Evolutionary conservation across 257 asterid genomes (phyloP).

Genomic region (Leonotis leonurus): DNA sequence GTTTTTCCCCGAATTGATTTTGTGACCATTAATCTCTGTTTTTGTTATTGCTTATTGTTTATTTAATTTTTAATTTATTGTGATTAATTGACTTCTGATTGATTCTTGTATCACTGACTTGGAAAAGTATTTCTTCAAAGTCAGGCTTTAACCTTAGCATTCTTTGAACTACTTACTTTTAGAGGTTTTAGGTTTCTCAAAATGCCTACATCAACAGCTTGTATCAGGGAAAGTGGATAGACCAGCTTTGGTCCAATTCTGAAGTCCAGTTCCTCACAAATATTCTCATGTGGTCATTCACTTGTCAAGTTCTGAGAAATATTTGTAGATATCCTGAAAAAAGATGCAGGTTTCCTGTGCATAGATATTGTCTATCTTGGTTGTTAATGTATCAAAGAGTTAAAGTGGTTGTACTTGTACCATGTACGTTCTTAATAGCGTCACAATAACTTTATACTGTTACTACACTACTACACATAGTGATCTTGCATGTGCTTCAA

Average conservation of each 20-base stretch:
- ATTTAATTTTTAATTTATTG: too few relatives aligned
- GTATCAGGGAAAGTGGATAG: not conserved
- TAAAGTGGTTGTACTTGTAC: not conserved
- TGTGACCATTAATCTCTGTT: not conserved
- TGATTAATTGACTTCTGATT: conserved; percentile 1
- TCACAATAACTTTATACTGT: not conserved
- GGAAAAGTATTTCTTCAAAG: not conserved
- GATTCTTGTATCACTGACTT: not conserved
- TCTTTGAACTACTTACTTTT: not conserved
- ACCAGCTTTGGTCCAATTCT: not conserved
- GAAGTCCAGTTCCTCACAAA: not conserved
- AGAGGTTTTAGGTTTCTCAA: conserved; percentile 11
- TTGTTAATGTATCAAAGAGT: conserved; percentile 4
- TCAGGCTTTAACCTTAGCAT: not conserved
- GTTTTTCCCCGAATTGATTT: not conserved
- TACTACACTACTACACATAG: conserved; percentile 6
- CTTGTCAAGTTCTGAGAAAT: not conserved
- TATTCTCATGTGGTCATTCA: conserved; percentile 1
- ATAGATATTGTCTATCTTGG: not conserved
- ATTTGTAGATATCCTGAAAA: not conserved
- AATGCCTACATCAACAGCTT: not conserved
- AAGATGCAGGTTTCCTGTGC: not conserved
- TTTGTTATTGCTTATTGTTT: not conserved
- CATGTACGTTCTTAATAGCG: conserved; percentile 2
- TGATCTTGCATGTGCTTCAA: conserved; percentile 2